Base-by-base conservation (phyloP, 768 basidiomycete genomes). In the Coprinopsis cinerea region DNA sequence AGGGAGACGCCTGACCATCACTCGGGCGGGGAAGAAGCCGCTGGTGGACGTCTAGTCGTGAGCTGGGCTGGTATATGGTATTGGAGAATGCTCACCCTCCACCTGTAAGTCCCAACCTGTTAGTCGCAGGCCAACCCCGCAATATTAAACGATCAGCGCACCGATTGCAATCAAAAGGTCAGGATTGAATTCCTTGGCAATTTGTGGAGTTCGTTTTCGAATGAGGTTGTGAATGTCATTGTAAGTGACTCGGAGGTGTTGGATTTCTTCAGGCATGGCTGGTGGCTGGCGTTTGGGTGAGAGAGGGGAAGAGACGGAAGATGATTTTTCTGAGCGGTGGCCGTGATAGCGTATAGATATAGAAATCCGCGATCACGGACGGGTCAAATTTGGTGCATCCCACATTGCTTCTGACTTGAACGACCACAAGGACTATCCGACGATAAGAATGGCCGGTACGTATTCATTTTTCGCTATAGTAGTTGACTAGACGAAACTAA, bases 11-110 rank as follows among this genome's bases (percentile, higher is more conserved):
- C 49, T 22, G n/a, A 84, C 86, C 79, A 95, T 77, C 37, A 96
- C 88, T 39, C 94, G 85, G 18, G 94, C 94, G 44, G 94, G 94
- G 70, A 97, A 93, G 71, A 95, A 97, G 24, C 95, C 94, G 37
- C 92, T 91, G n/a, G n/a, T n/a, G n/a, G n/a, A 64, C 44, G 52
- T 51, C 43, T 45, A 42, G 42, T 52, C 49, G 48, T 51, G 44
- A n/a, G 54, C 22, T 20, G 49, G 30, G 9, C 7, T 32, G 15
- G 7, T 7, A 32, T 7, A 32, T 9, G 30, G 9, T 9, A 18
- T 6, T 11, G 17, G 36, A 18, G 6, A 10, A 18, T 6, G 18
- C 85, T 73, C 55, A 90, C 90, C 88, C 88, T 77, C 89, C 88
- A 57, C 88, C 85, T 89, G 59, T 28, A 52, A 48, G 44, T 23